A percentile compares a stretch with the other conserved stretches of the same genome.
Conservation (phyloP, 2,329 filamentous ascomycete genomes). For the Zymoseptoria tritici region DNA sequence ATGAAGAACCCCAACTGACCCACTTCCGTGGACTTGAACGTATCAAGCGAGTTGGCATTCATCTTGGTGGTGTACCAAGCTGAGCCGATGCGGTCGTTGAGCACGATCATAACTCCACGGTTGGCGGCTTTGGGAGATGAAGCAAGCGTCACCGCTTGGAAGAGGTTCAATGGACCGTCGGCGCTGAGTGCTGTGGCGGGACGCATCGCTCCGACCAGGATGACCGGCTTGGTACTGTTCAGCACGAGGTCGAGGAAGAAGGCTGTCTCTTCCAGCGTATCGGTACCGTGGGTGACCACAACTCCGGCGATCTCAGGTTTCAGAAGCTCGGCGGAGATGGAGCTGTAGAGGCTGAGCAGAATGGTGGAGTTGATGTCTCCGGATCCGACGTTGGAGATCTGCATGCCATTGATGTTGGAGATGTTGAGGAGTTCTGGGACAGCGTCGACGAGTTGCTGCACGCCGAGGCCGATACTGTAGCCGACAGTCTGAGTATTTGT, state of each 20-base stretch:
- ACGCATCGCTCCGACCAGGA: slow-evolving; percentile 56
- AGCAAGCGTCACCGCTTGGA: slow-evolving; percentile 53
- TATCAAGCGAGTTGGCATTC: slow-evolving; percentile 56
- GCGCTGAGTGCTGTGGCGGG: slow-evolving; percentile 56
- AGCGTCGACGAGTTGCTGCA: slow-evolving; percentile 26
- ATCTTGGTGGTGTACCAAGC: slow-evolving; percentile 56
- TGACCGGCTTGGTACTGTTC: slow-evolving; percentile 51
- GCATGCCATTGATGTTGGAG: slow-evolving; percentile 47
- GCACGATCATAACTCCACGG: slow-evolving; percentile 52
- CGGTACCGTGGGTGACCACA: slow-evolving; percentile 59
- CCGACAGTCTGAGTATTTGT: slow-evolving; percentile 47
- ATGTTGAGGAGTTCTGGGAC: slow-evolving; percentile 41
- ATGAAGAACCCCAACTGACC: slow-evolving; percentile 53
- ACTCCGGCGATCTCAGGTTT: slow-evolving; percentile 39
- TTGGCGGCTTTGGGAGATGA: slow-evolving; percentile 38
- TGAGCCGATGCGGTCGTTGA: slow-evolving; percentile 55
- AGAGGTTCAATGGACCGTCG: slow-evolving; percentile 56
- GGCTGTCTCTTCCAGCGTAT: slow-evolving; percentile 57
- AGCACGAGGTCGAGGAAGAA: slow-evolving; percentile 56
- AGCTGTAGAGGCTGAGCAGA: slow-evolving; percentile 42
- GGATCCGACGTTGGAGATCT: slow-evolving; percentile 32
- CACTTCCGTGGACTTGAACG: slow-evolving; percentile 52
- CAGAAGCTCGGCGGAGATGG: slow-evolving; percentile 45
- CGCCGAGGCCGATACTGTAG: slow-evolving; percentile 47
- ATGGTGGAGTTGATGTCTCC: slow-evolving; percentile 41